phyloP scores from a whole-genome alignment of 495 filamentous ascomycete species.

The Hypoxylon lienhwacheense region DNA sequence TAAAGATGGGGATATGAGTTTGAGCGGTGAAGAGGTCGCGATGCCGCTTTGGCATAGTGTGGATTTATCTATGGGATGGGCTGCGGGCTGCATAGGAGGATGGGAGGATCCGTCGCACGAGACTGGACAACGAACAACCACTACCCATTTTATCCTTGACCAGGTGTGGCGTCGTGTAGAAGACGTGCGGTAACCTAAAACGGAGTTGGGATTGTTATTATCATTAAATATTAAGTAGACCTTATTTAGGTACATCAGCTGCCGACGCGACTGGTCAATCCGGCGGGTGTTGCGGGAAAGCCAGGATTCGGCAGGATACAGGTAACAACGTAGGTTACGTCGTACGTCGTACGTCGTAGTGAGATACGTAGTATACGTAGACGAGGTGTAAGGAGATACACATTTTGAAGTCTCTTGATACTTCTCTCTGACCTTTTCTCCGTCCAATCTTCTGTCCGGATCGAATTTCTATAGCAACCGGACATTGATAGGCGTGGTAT shows the following conservation, averaged over 20 bases:
- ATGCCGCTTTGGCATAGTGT: conserved; percentile 28
- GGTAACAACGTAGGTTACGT: background rate
- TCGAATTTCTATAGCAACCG: conserved; percentile 32
- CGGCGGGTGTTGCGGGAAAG: conserved; percentile 32
- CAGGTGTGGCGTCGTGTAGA: conserved; percentile 20
- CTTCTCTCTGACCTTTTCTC: no score
- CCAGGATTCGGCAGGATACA: conserved; percentile 27
- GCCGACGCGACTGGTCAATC: conserved; percentile 20
- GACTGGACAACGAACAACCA: conserved; percentile 32
- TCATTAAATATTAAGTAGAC: no score
- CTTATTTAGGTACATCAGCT: conserved; percentile 15
- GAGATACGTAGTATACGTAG: background rate
- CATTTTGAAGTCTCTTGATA: no score
- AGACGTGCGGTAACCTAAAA: conserved; percentile 28
- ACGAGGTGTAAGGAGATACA: no score
- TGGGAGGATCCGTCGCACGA: conserved; percentile 23
- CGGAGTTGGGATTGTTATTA: conserved; percentile 30
- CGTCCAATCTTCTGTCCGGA: background rate
- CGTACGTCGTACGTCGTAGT: no score
- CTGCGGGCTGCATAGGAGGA: no score
- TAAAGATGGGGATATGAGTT: conserved; percentile 18
- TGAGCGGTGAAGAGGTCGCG: conserved; percentile 32
- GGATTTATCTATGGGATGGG: conserved; percentile 24
- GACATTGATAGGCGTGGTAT: conserved; percentile 6
- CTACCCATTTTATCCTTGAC: conserved; percentile 35